A percentile compares a stretch with the other conserved stretches of the same genome.
Conservation (phyloP, 2,329 filamentous ascomycete species). For the Colletotrichum magnum region DNA sequence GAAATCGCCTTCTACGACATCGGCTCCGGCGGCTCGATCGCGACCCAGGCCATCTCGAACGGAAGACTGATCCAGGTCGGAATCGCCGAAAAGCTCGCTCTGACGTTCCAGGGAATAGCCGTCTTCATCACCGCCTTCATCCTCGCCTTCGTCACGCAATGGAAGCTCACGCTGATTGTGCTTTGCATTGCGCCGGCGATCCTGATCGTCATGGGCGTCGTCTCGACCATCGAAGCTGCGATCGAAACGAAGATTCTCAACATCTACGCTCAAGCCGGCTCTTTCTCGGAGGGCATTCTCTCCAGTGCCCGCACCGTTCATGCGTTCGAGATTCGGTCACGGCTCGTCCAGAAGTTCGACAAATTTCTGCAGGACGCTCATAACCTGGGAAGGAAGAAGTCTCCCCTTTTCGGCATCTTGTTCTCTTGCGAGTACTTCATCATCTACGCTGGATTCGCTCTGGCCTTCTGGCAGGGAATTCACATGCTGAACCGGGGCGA, state of each 20-base stretch:
- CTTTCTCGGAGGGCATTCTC: constrained; percentile 54
- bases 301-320: constrained; percentile 57
- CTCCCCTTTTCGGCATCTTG: constrained; percentile 53
- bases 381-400: constrained; percentile 54
- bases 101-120: constrained; percentile 55
- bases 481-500: constrained; percentile 54
- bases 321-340: constrained; percentile 57
- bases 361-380: constrained; percentile 54
- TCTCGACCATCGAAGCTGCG: constrained; percentile 46
- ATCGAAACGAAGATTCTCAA: constrained; percentile 53
- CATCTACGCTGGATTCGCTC: constrained; percentile 58
- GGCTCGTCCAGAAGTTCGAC: constrained; percentile 56
- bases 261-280: constrained; percentile 51
- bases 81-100: constrained; percentile 57
- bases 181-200: constrained; percentile 50
- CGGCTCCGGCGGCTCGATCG: constrained; percentile 56
- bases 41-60: constrained; percentile 60
- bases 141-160: constrained; percentile 57
- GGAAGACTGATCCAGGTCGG: constrained; percentile 58
- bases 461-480: constrained; percentile 62
- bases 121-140: constrained; percentile 56
- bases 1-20: constrained; percentile 66
- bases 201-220: constrained; percentile 49
- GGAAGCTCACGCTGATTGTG: constrained; percentile 60
- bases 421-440: constrained; percentile 57